Base-by-base conservation (phyloP, 2,329 filamentous ascomycete genomes). In the Diplodia seriata region DNA sequence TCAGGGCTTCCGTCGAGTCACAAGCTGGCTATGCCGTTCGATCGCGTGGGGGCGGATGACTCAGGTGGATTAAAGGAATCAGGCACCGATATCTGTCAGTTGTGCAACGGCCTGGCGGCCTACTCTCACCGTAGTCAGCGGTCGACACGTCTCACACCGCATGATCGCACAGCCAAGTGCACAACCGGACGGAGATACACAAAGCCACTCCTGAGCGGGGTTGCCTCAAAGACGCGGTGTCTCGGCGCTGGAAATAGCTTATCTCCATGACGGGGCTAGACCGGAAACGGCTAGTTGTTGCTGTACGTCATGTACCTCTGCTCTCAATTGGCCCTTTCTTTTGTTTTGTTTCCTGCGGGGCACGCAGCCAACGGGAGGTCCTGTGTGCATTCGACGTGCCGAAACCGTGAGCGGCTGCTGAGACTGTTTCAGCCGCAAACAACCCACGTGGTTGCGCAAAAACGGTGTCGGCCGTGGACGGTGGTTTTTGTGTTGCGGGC, bases 131-230 rank as follows among this genome's bases (percentile, higher is more conserved):
- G 43, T n/a, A n/a, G n/a, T n/a, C n/a, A n/a, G n/a, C n/a, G n/a
- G n/a, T 5, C 8, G 40, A 8, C 40, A 47, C 15, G 8, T 20
- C 43, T 31, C 51, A 31, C 26, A 55, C 29, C 51, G 29, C 51
- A 55, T 33, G 8, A 33, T n/a, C 36, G 3, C 9, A 59, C n/a
- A 31, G 54, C 54, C 12, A 3, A n/a, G 4, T 9, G 18, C 20
- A 18, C 29, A 31, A 51, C 9, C 9, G 36, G 11, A 11, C 36
- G 36, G 11, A 12, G 8, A 12, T 36, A 36, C 7, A 38, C 36
- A 38, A 12, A 36, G 33, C 33, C 9, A 51, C 59, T 51, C 59
- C 59, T 63, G 59, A 51, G 29, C 31, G 59, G 47, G 20, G 11
- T 29, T 14, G 57, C 54, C 54, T 49, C 43, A 51, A 31, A 29